phyloP scores from a whole-genome alignment of 2,329 filamentous ascomycete genomes.

The Fusarium odoratissimum region DNA sequence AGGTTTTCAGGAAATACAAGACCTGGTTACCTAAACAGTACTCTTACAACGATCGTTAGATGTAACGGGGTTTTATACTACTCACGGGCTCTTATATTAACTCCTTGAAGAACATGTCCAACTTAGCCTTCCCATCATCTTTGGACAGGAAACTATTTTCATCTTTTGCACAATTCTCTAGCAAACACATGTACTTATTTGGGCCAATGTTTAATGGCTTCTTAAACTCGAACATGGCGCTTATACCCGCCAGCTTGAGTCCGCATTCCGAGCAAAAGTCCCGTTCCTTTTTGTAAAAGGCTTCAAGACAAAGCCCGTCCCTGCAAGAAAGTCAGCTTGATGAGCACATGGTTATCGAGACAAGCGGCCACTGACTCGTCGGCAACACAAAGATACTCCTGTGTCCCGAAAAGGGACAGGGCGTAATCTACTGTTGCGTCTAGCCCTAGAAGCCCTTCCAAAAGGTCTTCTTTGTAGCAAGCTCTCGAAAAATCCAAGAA shows the following conservation, averaged over 20 bases:
- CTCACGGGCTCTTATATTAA: too few relatives aligned
- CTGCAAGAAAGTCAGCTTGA: background rate
- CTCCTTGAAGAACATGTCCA: too few relatives aligned
- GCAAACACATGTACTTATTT: background rate
- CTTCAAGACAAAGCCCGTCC: background rate
- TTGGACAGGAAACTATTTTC: background rate
- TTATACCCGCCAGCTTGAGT: background rate
- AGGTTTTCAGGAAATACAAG: too few relatives aligned
- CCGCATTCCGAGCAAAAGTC: background rate
- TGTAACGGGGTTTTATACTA: too few relatives aligned
- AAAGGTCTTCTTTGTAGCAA: background rate
- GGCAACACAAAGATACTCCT: background rate
- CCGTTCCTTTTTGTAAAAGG: background rate
- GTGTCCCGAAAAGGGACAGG: background rate
- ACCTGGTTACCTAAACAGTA: too few relatives aligned
- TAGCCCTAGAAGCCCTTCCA: background rate
- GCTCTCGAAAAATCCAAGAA: background rate
- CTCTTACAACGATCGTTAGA: too few relatives aligned
- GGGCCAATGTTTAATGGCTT: background rate
- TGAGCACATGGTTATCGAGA: background rate
- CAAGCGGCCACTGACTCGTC: background rate
- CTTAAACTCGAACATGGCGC: background rate
- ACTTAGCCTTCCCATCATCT: background rate
- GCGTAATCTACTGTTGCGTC: background rate
- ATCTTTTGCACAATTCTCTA: background rate